Evolutionary conservation across 2,329 filamentous ascomycete species (phyloP), one percentile per base, ranked within the genome.

Genomic region (Chaetothyriales sp.): DNA sequence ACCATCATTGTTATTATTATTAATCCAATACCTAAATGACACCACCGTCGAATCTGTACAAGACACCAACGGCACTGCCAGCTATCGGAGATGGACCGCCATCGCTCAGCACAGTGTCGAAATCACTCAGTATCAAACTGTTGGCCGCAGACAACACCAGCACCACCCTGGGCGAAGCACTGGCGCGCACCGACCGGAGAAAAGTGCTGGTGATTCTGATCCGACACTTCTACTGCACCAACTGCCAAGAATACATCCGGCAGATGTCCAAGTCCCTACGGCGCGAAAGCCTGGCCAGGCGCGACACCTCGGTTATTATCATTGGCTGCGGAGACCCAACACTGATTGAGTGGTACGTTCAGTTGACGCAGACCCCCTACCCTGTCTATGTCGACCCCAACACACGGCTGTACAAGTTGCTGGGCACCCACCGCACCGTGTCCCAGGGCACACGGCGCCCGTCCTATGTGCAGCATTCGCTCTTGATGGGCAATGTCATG

Each of bases 221-320:
- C 51, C 76, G 84, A 44, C 84, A 88, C 67, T 89, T 88, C 66
- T 87, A 85, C 72, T 88, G 84, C 63, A 83, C 83, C 81, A 84
- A 81, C 64, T 88, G 84, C 67, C 84, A 87, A 65, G 81, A 86
- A 63, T 88, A 84, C 64, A 69, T 88, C 20, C 77, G 77, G 52
- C 70, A 74, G 3, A 71, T 88, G 18, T 76, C 78, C 28, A 69
- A 74, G 18, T 73, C 75, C 46, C 72, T 87, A 48, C 76, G 71
- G 5, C 72, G 73, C 2, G 46, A 45, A 66, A 12, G 60, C 63
- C 54, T 81, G 70, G 59, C 73, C 68, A 54, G 65, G 56, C 12
- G 32, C 32, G 51, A 71, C 57, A 84, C 81, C 28, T 79, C 77
- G 57, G 75, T 90, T 58, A 74, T 76, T 51, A 74, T 89, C 49